A percentile compares a stretch with the other conserved stretches of the same genome.
phyloP scores from a whole-genome alignment of 352 stramenopile species.

The Pythium sukuiense region DNA sequence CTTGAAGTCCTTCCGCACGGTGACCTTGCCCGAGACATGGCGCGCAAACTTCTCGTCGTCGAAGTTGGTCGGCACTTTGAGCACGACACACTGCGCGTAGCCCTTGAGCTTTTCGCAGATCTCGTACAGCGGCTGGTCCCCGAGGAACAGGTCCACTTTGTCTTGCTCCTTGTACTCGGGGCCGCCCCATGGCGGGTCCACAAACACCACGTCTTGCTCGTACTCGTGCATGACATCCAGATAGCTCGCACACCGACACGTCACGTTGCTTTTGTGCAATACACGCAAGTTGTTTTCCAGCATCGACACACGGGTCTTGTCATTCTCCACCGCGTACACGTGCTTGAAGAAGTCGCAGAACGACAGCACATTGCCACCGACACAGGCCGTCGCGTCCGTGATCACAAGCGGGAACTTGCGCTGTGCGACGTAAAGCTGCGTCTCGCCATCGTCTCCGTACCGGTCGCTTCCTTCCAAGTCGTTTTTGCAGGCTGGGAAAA shows the following conservation, averaged over 20 bases:
- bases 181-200: slow-evolving; percentile 82
- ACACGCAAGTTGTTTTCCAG: slow-evolving; percentile 72
- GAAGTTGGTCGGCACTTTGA: slow-evolving; percentile 86
- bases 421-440: neutral
- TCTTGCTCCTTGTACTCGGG: slow-evolving; percentile 77
- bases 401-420: slow-evolving; percentile 50
- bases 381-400: slow-evolving; percentile 78
- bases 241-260: slow-evolving; percentile 64
- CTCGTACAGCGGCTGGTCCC: slow-evolving; percentile 54
- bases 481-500: slow-evolving; percentile 32
- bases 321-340: slow-evolving; percentile 77
- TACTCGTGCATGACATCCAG: slow-evolving; percentile 70
- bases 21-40: slow-evolving; percentile 54
- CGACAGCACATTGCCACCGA: slow-evolving; percentile 78
- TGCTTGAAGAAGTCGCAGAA: slow-evolving; percentile 79
- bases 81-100: slow-evolving; percentile 54
- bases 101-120: slow-evolving; percentile 55
- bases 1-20: slow-evolving; percentile 64
- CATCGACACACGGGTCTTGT: slow-evolving; percentile 63
- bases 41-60: slow-evolving; percentile 70
- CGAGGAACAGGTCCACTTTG: slow-evolving; percentile 72
- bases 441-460: slow-evolving; percentile 7
- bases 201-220: slow-evolving; percentile 79
- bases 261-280: slow-evolving; percentile 55
- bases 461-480: neutral